These are phyloP conservation scores for Phytophthora citricola DNA, from an alignment of 352 stramenopile species.

Conservation along the genomic window DNA sequence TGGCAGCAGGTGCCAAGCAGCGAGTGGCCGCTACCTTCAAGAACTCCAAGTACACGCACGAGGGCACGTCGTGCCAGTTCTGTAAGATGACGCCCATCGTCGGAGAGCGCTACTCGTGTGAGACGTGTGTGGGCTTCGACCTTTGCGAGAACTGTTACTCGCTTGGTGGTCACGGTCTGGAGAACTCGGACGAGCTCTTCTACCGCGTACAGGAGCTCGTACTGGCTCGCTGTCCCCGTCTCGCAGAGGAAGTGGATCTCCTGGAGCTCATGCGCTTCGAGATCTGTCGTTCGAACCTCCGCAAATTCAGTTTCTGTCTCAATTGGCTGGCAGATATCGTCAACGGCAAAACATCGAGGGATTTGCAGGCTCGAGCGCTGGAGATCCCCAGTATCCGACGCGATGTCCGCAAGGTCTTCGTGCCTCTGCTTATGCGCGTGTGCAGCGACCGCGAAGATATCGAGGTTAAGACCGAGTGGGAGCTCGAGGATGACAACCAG, in stretches of 20 bases:
- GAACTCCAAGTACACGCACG: conserved; percentile 73
- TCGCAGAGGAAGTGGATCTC: conserved; percentile 71
- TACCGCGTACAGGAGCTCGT: conserved; percentile 84
- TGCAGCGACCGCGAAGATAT: conserved; percentile 84
- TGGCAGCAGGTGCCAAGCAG: conserved; percentile 72
- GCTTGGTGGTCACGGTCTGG: conserved; percentile 79
- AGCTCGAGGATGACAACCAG: conserved; percentile 79
- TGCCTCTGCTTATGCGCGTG: conserved; percentile 77
- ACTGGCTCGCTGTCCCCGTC: conserved; percentile 63
- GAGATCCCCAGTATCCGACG: conserved; percentile 83
- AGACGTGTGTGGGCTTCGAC: conserved; percentile 84
- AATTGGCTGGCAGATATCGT: conserved; percentile 88
- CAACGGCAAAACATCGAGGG: conserved; percentile 74
- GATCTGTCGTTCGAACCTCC: conserved; percentile 86
- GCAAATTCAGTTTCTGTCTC: conserved; percentile 87
- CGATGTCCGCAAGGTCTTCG: conserved; percentile 83
- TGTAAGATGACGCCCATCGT: conserved; percentile 84
- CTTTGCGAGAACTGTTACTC: conserved; percentile 86
- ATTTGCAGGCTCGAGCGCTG: conserved; percentile 77
- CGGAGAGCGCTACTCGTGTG: conserved; percentile 74
- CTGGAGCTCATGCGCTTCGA: conserved; percentile 87
- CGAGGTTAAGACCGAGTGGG: conserved; percentile 88
- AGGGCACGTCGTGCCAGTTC: conserved; percentile 82
- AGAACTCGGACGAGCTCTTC: conserved; percentile 89
- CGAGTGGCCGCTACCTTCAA: conserved; percentile 72